Percentiles rank a stretch among this genome's conserved stretches.
Evolutionary conservation across 2,329 filamentous ascomycete species (phyloP).

Genomic region (Microsporum audouinii): DNA sequence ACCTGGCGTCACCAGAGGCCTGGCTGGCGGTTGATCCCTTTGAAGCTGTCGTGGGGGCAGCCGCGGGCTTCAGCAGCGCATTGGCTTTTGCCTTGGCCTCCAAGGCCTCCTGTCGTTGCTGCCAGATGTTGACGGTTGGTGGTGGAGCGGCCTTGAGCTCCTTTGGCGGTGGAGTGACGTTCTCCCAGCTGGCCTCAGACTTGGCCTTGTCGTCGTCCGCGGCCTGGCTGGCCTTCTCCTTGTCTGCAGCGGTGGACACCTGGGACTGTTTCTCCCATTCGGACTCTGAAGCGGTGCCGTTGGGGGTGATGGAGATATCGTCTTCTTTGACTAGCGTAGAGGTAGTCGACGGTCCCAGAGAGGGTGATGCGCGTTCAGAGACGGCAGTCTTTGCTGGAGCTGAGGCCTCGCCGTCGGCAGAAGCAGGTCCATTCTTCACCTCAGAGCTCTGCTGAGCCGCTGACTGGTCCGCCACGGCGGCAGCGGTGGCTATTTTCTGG

Average conservation of each 20-base stretch:
- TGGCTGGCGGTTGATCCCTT: slow-evolving; percentile 27
- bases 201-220: slow-evolving; percentile 34
- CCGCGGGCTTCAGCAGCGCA: slow-evolving; percentile 22
- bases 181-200: slow-evolving; percentile 1
- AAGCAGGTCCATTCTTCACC: neutral
- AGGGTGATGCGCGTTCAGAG: slow-evolving; percentile 43
- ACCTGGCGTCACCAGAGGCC: slow-evolving; percentile 17
- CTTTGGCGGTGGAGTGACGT: slow-evolving; percentile 25
- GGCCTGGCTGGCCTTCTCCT: slow-evolving; percentile 28
- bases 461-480: slow-evolving; percentile 1
- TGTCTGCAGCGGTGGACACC: slow-evolving; percentile 51
- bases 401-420: neutral
- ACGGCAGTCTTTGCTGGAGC: slow-evolving; percentile 19
- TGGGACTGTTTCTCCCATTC: slow-evolving; percentile 57
- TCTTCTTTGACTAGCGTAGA: slow-evolving; percentile 48
- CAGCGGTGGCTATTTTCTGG: slow-evolving; percentile 9
- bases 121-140: slow-evolving; percentile 80
- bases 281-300: slow-evolving; percentile 39
- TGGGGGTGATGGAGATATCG: slow-evolving; percentile 50
- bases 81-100: slow-evolving; percentile 39
- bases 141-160: slow-evolving; percentile 69
- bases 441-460: neutral
- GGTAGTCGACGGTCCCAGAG: slow-evolving; percentile 40
- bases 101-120: slow-evolving; percentile 59
- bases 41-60: slow-evolving; percentile 19